A percentile compares a stretch with the other conserved stretches of the same genome.
Evolutionary conservation across 495 filamentous ascomycete genomes (phyloP).

Genomic region (Penicillium fimorum): DNA sequence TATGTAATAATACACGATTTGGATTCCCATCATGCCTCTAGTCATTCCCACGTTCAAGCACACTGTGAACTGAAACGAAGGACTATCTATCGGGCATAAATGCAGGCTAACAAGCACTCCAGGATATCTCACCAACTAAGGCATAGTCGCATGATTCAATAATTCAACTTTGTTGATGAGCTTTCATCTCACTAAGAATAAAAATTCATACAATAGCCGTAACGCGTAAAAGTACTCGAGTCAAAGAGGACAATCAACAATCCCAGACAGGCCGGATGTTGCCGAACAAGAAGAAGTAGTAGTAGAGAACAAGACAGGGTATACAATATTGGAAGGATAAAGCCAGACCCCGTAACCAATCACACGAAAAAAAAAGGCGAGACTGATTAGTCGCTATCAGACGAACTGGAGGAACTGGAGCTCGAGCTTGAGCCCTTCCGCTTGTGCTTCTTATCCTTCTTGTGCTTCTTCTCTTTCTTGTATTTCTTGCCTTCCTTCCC

Average conservation of each 20-base stretch:
- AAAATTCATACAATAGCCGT: background rate
- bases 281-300: background rate
- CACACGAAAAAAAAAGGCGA: background rate
- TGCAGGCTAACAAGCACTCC: background rate
- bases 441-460: slow-evolving; percentile 31
- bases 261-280: background rate
- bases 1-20: slow-evolving; percentile 2
- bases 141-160: background rate
- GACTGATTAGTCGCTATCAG: slow-evolving; percentile 17
- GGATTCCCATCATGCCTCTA: background rate
- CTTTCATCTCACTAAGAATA: slow-evolving; percentile 6
- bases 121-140: background rate
- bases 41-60: background rate
- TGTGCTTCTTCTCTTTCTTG: slow-evolving; percentile 31
- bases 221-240: background rate
- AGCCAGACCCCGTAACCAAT: background rate
- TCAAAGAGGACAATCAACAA: background rate
- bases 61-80: background rate
- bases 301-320: background rate
- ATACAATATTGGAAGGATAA: slow-evolving; percentile 2
- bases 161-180: background rate
- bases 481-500: slow-evolving; percentile 26
- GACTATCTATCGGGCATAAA: background rate
- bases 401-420: slow-evolving; percentile 34
- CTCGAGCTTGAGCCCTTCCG: slow-evolving; percentile 28